Conservation (phyloP, 176 grass and related monocot species). For the Cenchrus americanus region DNA sequence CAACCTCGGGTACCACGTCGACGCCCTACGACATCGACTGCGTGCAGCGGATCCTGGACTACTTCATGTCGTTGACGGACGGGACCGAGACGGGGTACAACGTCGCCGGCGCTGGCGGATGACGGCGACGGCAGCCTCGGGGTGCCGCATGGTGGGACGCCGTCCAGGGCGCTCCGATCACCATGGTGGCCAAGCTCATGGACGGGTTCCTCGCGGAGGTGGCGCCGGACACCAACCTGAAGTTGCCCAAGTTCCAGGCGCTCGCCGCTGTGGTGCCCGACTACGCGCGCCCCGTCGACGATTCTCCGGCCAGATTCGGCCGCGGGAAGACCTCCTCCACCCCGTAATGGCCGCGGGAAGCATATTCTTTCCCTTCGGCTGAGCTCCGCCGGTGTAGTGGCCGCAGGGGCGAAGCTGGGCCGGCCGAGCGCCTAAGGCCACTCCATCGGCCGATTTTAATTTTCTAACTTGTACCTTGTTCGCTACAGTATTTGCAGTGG, state of each 20-base stretch:
- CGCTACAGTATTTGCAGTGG: no score
- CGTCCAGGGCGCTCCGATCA: conserved; percentile 51
- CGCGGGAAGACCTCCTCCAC: no score
- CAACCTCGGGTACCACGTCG: conserved; percentile 71
- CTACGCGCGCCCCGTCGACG: conserved; percentile 64
- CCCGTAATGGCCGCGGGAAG: no score
- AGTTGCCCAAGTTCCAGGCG: conserved; percentile 79
- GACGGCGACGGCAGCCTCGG: conserved; percentile 43
- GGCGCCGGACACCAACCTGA: conserved; percentile 75
- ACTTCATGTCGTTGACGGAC: conserved; percentile 76
- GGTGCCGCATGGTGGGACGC: conserved; percentile 29
- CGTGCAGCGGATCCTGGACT: conserved; percentile 82
- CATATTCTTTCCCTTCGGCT: no score
- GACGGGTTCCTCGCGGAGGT: conserved; percentile 84
- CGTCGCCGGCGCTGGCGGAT: conserved; percentile 50
- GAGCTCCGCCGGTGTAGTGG: no score
- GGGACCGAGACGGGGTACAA: conserved; percentile 50
- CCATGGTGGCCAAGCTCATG: conserved; percentile 77
- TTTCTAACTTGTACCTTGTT: no score
- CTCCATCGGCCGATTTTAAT: no score
- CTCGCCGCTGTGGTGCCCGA: conserved; percentile 73
- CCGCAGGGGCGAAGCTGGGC: no score
- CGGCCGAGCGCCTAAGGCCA: no score
- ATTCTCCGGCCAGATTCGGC: no score
- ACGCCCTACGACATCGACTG: conserved; percentile 86